Percentiles rank a stretch among this genome's conserved stretches.
Conservation (phyloP, 2,329 filamentous ascomycete genomes). For the Pseudocercospora fijiensis region DNA sequence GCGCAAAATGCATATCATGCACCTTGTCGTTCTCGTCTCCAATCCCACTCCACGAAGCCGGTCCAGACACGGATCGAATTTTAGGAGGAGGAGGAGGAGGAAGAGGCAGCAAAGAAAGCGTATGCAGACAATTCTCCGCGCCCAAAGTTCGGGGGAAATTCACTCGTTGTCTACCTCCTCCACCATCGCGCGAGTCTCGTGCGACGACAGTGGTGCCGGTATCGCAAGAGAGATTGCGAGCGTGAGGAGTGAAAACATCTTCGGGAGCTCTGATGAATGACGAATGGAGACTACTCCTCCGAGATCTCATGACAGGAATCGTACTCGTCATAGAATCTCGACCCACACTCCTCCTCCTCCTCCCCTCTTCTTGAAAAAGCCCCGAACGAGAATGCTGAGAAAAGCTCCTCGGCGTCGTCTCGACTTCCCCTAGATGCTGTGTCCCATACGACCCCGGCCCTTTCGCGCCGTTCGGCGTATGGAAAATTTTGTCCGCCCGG, state of each 20-base stretch:
- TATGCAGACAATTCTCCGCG: background rate
- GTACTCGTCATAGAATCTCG: background rate
- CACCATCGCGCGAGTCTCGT: too few relatives aligned
- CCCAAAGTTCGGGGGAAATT: background rate
- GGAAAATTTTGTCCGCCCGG: constrained; percentile 73
- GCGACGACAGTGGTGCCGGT: too few relatives aligned
- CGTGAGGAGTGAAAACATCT: background rate
- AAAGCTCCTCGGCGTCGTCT: background rate
- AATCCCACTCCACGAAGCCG: background rate
- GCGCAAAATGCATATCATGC: background rate
- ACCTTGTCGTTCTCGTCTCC: background rate
- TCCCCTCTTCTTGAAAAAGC: background rate
- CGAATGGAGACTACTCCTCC: background rate
- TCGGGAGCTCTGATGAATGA: background rate
- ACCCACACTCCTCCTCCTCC: background rate
- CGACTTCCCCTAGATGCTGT: background rate
- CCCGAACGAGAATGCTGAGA: background rate
- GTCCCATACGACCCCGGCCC: constrained; percentile 43
- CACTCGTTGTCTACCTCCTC: too few relatives aligned
- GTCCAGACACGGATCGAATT: background rate
- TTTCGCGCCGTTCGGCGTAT: constrained; percentile 68
- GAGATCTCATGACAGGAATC: background rate
- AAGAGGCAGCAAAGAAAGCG: background rate
- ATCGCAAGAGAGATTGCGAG: background rate
- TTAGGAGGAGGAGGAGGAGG: too few relatives aligned